phyloP scores from a whole-genome alignment of 2,329 filamentous ascomycete genomes.

The Cytospora schulzeri region DNA sequence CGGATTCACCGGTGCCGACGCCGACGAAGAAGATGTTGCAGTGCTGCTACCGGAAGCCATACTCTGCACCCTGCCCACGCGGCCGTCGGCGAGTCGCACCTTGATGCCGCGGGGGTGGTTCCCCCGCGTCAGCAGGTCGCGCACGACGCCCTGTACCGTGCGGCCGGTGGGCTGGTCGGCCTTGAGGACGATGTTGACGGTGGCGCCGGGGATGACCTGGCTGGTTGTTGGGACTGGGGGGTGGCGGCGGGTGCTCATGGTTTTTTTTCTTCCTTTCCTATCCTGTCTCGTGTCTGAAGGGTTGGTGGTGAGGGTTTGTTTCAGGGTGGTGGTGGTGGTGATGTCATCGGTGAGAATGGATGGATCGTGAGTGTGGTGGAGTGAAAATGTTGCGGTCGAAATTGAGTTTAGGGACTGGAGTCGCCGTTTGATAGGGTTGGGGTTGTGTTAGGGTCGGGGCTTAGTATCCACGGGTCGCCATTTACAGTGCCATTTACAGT shows the following conservation, averaged over 20 bases:
- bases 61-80: constrained; percentile 73
- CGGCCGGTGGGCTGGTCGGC: constrained; percentile 73
- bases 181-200: constrained; percentile 75
- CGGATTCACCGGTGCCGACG: neutral
- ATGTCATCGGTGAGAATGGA: neutral
- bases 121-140: constrained; percentile 69
- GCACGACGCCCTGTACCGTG: constrained; percentile 67
- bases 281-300: neutral
- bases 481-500: too few relatives aligned
- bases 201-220: constrained; percentile 61
- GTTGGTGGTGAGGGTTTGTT: neutral
- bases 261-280: too few relatives aligned
- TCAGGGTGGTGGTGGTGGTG: neutral
- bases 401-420: too few relatives aligned
- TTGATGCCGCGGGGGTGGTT: constrained; percentile 81
- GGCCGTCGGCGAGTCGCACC: constrained; percentile 70
- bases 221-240: constrained; percentile 47
- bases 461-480: too few relatives aligned
- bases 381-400: too few relatives aligned
- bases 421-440: too few relatives aligned
- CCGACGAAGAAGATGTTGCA: neutral
- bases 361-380: too few relatives aligned
- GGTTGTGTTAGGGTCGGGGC: too few relatives aligned
- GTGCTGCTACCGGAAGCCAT: constrained; percentile 43
- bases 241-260: constrained; percentile 11